Base-by-base conservation (phyloP, 2,329 filamentous ascomycete species). In the Orbilia brochopaga region DNA sequence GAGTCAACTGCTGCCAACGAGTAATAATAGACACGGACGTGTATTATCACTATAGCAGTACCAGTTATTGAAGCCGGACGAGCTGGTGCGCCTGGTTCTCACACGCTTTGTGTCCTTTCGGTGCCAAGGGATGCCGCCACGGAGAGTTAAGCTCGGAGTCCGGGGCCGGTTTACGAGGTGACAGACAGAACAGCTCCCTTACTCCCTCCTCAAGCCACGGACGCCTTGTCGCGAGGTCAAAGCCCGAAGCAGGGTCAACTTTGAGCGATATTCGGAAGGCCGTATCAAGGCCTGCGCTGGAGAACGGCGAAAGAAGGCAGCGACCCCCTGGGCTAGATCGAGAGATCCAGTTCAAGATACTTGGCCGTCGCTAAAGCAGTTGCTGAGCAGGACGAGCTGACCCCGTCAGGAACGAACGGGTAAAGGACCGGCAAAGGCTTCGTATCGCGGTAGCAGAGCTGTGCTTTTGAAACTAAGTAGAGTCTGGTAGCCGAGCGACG, bases 351-450 rank as follows among this genome's bases (percentile, higher is more conserved):
- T 17, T 15, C 11, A 4, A 15, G 37, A 42, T 13, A 42, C n/a
- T 42, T 42, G 37, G 37, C 37, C 11, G 37, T 42, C 13, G 37
- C 37, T 42, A 42, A 42, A 60, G n/a, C 32, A 53, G 35, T 59
- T 60, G 63, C 50, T 32, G 27, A 32, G 27, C 55, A 54, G 54
- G 55, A 48, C 50, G 54, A 59, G 53, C 32, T 51, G 40, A 66
- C 35, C 52, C 65, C 54, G 17, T 53, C 50, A 37, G 8, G 8
- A 8, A 8, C 27, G 57, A 55, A 51, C 66, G 24, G 63, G 59
- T 27, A 70, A 42, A 64, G 53, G 53, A 59, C 51, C 59, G 53
- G 66, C 46, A 70, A 65, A n/a, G n/a, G n/a, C n/a, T n/a, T n/a
- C n/a, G 60, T 65, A 51, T 72, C 60, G 55, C 56, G 51, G 55